Percentiles rank a stretch among this genome's conserved stretches.
Conservation (phyloP, 176 grass and related monocot genomes). For the Alopecurus myosuroides region DNA sequence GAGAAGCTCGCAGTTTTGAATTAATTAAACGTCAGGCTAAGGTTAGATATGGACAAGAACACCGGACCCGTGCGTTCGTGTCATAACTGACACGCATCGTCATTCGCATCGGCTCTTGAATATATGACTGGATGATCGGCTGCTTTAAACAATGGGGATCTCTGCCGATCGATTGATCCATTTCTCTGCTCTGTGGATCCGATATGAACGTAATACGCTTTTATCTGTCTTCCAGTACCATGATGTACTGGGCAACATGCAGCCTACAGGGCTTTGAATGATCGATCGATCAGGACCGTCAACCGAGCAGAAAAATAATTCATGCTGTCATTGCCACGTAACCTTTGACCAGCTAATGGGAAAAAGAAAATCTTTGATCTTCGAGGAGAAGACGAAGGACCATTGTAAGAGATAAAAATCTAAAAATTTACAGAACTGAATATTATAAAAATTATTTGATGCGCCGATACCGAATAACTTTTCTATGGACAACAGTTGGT, state of each 20-base stretch:
- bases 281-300: neutral
- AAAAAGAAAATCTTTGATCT: too few species aligned
- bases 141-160: neutral
- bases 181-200: neutral
- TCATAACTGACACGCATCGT: neutral
- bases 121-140: neutral
- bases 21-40: neutral
- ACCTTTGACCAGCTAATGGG: too few species aligned
- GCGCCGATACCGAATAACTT: too few species aligned
- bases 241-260: neutral
- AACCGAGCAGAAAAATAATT: neutral
- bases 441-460: too few species aligned
- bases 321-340: neutral
- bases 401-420: too few species aligned
- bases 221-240: neutral
- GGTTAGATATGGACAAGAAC: neutral
- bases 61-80: neutral
- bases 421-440: too few species aligned
- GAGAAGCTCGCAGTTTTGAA: neutral
- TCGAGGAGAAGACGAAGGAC: too few species aligned
- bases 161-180: neutral
- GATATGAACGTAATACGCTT: neutral
- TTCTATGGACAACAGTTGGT: too few species aligned
- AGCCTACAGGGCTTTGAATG: neutral
- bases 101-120: neutral